phyloP scores from a whole-genome alignment of 169 alveolate species.

The Cyclospora cayetanensis region DNA sequence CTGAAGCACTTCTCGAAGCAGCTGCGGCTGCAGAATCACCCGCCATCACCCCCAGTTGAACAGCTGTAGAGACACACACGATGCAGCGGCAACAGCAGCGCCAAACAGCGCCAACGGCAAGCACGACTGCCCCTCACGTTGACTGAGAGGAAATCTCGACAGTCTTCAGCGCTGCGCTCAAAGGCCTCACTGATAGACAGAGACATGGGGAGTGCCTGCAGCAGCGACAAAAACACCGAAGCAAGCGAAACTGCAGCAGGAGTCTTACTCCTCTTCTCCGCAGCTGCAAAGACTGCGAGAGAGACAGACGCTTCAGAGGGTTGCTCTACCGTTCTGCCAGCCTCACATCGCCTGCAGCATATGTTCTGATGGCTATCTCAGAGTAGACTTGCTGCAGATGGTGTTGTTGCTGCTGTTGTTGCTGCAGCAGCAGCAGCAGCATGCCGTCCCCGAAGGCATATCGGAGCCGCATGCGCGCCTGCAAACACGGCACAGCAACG shows the following conservation, averaged over 20 bases:
- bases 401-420: not conserved
- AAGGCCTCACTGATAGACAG: not conserved
- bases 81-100: not conserved
- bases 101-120: not conserved
- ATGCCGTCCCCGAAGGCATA: not conserved
- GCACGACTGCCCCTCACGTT: no score
- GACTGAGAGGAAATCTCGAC: not conserved
- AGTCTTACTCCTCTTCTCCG: no score
- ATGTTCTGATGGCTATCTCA: not conserved
- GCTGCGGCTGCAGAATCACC: conserved; percentile 12
- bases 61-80: no score
- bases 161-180: not conserved
- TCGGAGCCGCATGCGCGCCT: conserved; percentile 7
- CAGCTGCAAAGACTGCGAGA: not conserved
- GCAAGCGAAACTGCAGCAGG: not conserved
- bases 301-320: not conserved
- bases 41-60: no score
- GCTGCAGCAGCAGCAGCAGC: conserved; percentile 12
- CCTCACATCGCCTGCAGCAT: not conserved
- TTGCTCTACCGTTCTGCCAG: not conserved
- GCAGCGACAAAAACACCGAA: not conserved
- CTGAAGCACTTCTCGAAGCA: not conserved
- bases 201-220: not conserved
- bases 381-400: not conserved
- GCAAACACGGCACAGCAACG: not conserved